Evolutionary conservation across 371 early-diverging fungal genomes (phyloP).

Genomic region (Mortierella sp.): DNA sequence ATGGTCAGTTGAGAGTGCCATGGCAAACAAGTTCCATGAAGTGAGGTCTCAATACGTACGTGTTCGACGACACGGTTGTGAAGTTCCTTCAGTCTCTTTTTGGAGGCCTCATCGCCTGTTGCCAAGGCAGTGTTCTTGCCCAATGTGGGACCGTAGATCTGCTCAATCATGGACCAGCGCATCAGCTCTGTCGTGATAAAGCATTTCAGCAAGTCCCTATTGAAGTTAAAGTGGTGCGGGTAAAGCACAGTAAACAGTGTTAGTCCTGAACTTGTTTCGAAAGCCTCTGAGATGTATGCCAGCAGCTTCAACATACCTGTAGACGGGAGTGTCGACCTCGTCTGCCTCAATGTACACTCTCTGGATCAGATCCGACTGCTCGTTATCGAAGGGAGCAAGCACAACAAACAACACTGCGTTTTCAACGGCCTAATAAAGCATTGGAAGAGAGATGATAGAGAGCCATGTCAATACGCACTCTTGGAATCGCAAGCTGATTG

Average conservation of each 20-base stretch:
- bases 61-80: slow-evolving; percentile 97
- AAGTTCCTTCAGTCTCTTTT: slow-evolving; percentile 85
- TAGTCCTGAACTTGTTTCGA: not conserved
- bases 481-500: not conserved
- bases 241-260: slow-evolving; percentile 3
- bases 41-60: slow-evolving; percentile 58
- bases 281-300: not conserved
- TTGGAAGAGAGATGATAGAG: not conserved
- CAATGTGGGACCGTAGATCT: slow-evolving; percentile 84
- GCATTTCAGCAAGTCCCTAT: slow-evolving; percentile 84
- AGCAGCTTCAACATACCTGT: slow-evolving; percentile 64
- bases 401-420: slow-evolving; percentile 87
- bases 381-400: slow-evolving; percentile 95
- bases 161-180: slow-evolving; percentile 94
- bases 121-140: slow-evolving; percentile 81
- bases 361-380: slow-evolving; percentile 94
- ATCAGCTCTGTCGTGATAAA: slow-evolving; percentile 94
- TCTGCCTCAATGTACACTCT: slow-evolving; percentile 85
- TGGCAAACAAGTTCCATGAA: not conserved
- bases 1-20: not conserved
- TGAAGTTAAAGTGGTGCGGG: not conserved
- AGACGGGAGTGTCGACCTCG: slow-evolving; percentile 78
- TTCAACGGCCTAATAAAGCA: slow-evolving; percentile 68
- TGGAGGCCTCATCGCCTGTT: slow-evolving; percentile 79
- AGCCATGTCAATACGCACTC: not conserved